Evolutionary conservation across 371 early-diverging fungal genomes (phyloP).

Genomic region (Rhizopus microsporus): DNA sequence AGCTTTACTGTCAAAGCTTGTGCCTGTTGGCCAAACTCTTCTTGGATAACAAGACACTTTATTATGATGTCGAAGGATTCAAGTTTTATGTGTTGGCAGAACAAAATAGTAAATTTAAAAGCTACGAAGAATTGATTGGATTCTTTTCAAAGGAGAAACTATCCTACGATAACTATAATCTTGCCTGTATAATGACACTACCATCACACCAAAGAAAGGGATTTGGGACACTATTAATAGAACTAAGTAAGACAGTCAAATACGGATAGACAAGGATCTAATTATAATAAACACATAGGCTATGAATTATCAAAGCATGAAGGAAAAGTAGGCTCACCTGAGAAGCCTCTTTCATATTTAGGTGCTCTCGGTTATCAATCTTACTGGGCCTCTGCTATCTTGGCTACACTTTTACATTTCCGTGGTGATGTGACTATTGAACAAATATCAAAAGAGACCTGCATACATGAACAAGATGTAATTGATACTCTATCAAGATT

Average conservation of each 20-base stretch:
- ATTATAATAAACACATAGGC: conserved; percentile 36
- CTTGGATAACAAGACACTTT: conserved; percentile 98
- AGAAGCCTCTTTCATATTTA: conserved; percentile 81
- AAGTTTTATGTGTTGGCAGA: conserved; percentile 94
- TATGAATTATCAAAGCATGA: conserved; percentile 91
- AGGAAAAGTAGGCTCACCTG: conserved; percentile 86
- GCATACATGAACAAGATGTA: conserved; percentile 45
- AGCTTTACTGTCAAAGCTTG: conserved; percentile 95
- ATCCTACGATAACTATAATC: conserved; percentile 79
- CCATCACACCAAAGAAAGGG: conserved; percentile 88
- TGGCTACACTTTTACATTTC: conserved; percentile 38
- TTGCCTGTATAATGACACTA: conserved; percentile 86
- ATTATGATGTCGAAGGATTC: conserved; percentile 98
- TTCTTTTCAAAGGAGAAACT: conserved; percentile 77
- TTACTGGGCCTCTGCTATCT: conserved; percentile 74
- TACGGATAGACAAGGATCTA: not conserved
- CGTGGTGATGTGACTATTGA: conserved; percentile 30
- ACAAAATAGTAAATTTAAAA: conserved; percentile 41
- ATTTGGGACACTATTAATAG: conserved; percentile 85
- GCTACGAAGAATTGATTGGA: conserved; percentile 58
- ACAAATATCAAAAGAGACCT: conserved; percentile 34
- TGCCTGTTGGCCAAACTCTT: conserved; percentile 94
- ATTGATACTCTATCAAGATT: conserved; percentile 35
- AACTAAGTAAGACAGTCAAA: conserved; percentile 64
- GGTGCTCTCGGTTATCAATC: conserved; percentile 71